phyloP scores from a whole-genome alignment of 495 filamentous ascomycete species.

The Aspergillus nanangensis region DNA sequence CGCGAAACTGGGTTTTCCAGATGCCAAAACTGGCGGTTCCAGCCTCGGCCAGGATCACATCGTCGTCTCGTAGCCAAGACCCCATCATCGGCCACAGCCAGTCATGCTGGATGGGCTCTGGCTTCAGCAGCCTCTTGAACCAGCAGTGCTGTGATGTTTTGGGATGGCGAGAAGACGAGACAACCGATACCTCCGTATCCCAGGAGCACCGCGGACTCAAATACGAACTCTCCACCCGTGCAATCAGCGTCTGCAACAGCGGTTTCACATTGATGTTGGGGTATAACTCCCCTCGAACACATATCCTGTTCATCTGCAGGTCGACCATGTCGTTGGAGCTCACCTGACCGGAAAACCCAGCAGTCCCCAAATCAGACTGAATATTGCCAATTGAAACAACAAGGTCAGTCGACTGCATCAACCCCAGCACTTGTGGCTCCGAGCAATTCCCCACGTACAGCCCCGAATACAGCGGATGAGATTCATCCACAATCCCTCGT shows the following conservation, averaged over 20 bases:
- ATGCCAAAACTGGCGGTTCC: slow-evolving; percentile 35
- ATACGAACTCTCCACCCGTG: too few species aligned
- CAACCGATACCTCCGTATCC: too few species aligned
- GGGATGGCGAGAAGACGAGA: too few species aligned
- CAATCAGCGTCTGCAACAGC: slow-evolving; percentile 17
- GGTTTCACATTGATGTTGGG: slow-evolving; percentile 7
- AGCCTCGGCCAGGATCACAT: slow-evolving; percentile 39
- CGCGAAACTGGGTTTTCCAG: slow-evolving; percentile 24
- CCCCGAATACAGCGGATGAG: slow-evolving; percentile 29
- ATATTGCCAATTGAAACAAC: slow-evolving; percentile 29
- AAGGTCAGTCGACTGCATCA: slow-evolving; percentile 30
- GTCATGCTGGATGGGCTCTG: slow-evolving; percentile 29
- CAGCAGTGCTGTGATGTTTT: too few species aligned
- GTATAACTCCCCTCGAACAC: too few species aligned
- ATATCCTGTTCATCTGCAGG: not conserved
- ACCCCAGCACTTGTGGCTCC: slow-evolving; percentile 15
- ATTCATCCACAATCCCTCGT: slow-evolving; percentile 35
- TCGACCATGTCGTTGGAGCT: slow-evolving; percentile 20
- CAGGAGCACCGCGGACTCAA: too few species aligned
- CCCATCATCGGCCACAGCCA: slow-evolving; percentile 17
- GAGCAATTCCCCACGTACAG: slow-evolving; percentile 28
- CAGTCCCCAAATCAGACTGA: slow-evolving; percentile 35
- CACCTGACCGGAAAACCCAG: slow-evolving; percentile 20
- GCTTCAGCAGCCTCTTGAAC: slow-evolving; percentile 21
- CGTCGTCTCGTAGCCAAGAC: slow-evolving; percentile 8